Conservation (phyloP, 805 yeast genomes). For the Barnettozyma populi region DNA sequence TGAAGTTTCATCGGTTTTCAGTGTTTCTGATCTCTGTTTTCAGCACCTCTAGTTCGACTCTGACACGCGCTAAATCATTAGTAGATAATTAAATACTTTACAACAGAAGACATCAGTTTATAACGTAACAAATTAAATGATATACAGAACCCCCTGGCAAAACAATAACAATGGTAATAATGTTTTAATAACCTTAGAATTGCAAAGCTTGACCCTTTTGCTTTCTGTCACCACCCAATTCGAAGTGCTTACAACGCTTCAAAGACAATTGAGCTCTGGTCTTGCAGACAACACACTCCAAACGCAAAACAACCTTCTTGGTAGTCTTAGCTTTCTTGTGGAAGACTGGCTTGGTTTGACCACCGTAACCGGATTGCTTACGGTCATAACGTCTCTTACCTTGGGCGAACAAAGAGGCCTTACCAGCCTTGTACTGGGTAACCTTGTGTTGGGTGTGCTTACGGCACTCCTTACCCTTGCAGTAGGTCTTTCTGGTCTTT, state of each 20-base stretch:
- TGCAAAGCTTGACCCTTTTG: conserved; percentile 99
- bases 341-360: conserved; percentile 99
- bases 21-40: background rate
- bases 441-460: conserved; percentile 99
- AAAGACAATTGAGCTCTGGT: conserved; percentile 96
- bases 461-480: conserved; percentile 98
- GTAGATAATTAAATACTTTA: background rate
- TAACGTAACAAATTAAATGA: conserved; percentile 15
- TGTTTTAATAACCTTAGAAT: conserved; percentile 56
- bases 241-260: conserved; percentile 99
- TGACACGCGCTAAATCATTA: background rate
- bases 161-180: conserved; percentile 17
- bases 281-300: conserved; percentile 98
- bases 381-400: conserved; percentile 99
- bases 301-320: conserved; percentile 99
- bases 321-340: conserved; percentile 99
- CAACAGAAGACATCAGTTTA: conserved; percentile 6
- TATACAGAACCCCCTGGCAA: conserved; percentile 23
- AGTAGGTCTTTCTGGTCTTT: conserved; percentile 99
- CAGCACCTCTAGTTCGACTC: background rate
- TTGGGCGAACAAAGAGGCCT: conserved; percentile 98
- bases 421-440: conserved; percentile 99
- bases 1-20: background rate
- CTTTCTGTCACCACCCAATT: conserved; percentile 99
- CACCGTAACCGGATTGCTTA: conserved; percentile 99